A percentile compares a stretch with the other conserved stretches of the same genome.
Conservation (phyloP, 768 basidiomycete genomes). For the Rhizopogon vulgaris region DNA sequence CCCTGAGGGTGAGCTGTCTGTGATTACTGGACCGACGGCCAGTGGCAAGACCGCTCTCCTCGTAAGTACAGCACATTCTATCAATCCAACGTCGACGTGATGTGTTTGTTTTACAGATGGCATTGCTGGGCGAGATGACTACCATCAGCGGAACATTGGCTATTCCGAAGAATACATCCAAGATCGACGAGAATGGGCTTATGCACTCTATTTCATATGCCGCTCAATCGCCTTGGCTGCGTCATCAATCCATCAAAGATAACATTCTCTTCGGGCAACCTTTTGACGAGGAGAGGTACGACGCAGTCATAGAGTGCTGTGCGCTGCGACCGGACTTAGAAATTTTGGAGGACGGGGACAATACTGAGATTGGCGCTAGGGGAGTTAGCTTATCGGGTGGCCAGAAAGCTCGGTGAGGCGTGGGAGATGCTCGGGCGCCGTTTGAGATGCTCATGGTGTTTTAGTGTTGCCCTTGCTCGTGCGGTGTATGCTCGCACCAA, state of each 20-base stretch:
- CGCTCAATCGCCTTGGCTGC: slow-evolving; percentile 66
- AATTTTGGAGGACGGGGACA: slow-evolving; percentile 81
- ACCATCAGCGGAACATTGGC: slow-evolving; percentile 28
- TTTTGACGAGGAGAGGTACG: slow-evolving; percentile 64
- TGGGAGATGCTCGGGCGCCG: not conserved
- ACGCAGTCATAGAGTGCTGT: slow-evolving; percentile 76
- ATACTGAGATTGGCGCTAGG: slow-evolving; percentile 77
- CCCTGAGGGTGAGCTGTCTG: slow-evolving; percentile 39
- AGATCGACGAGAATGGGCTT: slow-evolving; percentile 53
- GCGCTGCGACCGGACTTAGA: slow-evolving; percentile 77
- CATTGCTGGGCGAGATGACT: slow-evolving; percentile 36
- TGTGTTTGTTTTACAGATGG: slow-evolving; percentile 15
- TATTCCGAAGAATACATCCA: slow-evolving; percentile 43
- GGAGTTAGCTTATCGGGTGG: slow-evolving; percentile 70
- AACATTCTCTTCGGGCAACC: slow-evolving; percentile 80
- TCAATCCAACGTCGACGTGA: not conserved
- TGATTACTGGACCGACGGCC: slow-evolving; percentile 44
- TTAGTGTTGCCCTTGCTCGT: slow-evolving; percentile 75
- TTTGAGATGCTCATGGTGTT: slow-evolving; percentile 2
- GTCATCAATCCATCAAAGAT: slow-evolving; percentile 68
- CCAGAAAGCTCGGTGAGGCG: slow-evolving; percentile 65
- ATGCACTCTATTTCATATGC: slow-evolving; percentile 66
- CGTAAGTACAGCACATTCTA: slow-evolving; percentile 11
- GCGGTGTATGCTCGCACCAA: slow-evolving; percentile 71
- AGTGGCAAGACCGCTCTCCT: slow-evolving; percentile 45